phyloP scores from a whole-genome alignment of 371 early-diverging fungal species.

The Mortierella sp. region DNA sequence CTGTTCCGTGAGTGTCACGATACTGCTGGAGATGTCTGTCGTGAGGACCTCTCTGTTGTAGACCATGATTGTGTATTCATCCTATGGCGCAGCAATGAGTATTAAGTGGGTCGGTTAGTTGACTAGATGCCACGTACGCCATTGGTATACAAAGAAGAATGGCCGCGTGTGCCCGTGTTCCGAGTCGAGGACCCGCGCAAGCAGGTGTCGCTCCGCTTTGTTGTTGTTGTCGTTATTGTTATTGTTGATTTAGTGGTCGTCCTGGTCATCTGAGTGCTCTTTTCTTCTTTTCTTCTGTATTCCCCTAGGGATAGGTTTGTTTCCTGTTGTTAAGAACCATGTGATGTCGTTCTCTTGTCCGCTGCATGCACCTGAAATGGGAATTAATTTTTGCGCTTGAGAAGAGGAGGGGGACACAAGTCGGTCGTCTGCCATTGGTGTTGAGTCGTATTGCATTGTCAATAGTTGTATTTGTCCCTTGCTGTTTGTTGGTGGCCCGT shows the following conservation, averaged over 20 bases:
- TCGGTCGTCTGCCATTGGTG: constrained; percentile 10
- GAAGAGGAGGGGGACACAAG: background rate
- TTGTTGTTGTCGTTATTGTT: background rate
- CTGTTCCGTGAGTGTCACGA: constrained; percentile 50
- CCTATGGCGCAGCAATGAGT: constrained; percentile 16
- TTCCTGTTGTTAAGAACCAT: background rate
- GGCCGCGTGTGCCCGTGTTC: constrained; percentile 9
- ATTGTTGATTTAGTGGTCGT: background rate
- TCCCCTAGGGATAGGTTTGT: background rate
- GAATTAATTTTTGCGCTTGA: constrained; percentile 10
- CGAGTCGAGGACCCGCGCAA: constrained; percentile 10
- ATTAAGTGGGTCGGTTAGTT: background rate
- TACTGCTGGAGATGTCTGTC: constrained; percentile 56
- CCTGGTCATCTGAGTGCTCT: constrained; percentile 10
- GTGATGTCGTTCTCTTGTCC: constrained; percentile 1
- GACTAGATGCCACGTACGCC: constrained; percentile 6
- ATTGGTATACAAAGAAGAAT: background rate
- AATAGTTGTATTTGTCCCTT: background rate
- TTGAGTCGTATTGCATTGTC: background rate
- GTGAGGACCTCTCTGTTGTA: constrained; percentile 59
- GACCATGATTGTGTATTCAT: constrained; percentile 58
- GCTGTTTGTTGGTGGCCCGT: background rate
- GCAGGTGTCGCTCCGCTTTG: background rate
- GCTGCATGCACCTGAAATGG: background rate
- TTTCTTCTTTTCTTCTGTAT: background rate